Evolutionary conservation across 352 stramenopile genomes (phyloP).

Genomic region (Phytophthora tentaculata): DNA sequence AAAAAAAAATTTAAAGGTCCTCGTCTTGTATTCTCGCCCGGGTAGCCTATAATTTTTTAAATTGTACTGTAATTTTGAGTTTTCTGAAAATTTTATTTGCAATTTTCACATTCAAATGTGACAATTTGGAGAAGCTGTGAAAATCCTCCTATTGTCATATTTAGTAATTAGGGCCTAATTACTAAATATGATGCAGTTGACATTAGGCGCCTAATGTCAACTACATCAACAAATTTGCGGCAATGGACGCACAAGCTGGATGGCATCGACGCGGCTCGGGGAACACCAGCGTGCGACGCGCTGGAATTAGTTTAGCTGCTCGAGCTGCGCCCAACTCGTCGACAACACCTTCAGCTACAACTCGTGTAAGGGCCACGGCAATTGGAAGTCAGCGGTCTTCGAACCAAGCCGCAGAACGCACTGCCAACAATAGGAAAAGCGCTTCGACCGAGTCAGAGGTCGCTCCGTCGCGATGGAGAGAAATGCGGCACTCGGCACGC

Average conservation of each 20-base stretch:
- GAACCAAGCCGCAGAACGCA: constrained; percentile 25
- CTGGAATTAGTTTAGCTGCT: constrained; percentile 16
- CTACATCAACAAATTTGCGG: too few relatives aligned
- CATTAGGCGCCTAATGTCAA: too few relatives aligned
- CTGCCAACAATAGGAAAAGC: constrained; percentile 12
- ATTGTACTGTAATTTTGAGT: too few relatives aligned
- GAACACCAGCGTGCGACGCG: constrained; percentile 2
- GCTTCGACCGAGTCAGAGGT: constrained; percentile 1
- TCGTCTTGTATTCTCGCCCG: too few relatives aligned
- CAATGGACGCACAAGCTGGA: constrained; percentile 25
- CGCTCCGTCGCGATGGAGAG: constrained; percentile 63
- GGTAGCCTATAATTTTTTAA: too few relatives aligned
- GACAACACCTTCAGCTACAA: constrained; percentile 10
- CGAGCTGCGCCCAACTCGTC: constrained; percentile 4
- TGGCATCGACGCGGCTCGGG: constrained; percentile 18
- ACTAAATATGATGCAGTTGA: too few relatives aligned
- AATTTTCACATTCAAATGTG: too few relatives aligned
- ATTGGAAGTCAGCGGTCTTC: constrained; percentile 6
- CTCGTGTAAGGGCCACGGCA: background rate
- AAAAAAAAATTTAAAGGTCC: too few relatives aligned
- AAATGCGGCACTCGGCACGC: constrained; percentile 69
- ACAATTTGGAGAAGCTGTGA: too few relatives aligned
- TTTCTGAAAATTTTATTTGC: too few relatives aligned
- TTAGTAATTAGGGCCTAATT: too few relatives aligned
- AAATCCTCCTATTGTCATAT: too few relatives aligned